phyloP scores from a whole-genome alignment of 2,329 filamentous ascomycete genomes.

The Gnomoniopsis sp. region DNA sequence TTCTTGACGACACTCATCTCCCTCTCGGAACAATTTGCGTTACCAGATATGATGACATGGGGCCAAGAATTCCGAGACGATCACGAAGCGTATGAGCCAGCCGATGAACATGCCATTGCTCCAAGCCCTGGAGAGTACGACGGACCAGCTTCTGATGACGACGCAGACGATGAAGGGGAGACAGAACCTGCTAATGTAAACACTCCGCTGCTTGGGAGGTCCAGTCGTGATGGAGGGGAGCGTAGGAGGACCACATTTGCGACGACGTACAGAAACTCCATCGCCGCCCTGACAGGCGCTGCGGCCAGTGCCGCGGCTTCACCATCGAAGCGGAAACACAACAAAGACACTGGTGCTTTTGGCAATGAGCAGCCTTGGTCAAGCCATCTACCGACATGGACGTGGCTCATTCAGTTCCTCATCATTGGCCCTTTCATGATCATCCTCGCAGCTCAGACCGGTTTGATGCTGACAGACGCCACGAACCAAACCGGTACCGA shows the following conservation, averaged over 20 bases:
- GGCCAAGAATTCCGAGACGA: constrained; percentile 54
- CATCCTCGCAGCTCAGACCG: constrained; percentile 73
- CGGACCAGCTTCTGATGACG: constrained; percentile 27
- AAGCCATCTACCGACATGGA: constrained; percentile 71
- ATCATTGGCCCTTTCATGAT: constrained; percentile 74
- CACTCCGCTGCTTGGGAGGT: constrained; percentile 44
- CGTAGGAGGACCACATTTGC: constrained; percentile 47
- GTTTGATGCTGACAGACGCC: constrained; percentile 67
- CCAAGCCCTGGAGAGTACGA: constrained; percentile 35
- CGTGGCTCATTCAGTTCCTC: constrained; percentile 85
- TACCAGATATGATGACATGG: constrained; percentile 70
- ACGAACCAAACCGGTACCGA: constrained; percentile 81
- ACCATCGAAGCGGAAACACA: constrained; percentile 14
- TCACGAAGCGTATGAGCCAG: constrained; percentile 35
- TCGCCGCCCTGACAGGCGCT: constrained; percentile 29
- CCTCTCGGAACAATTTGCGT: constrained; percentile 74
- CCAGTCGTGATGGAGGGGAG: constrained; percentile 26
- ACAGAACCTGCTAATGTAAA: constrained; percentile 42
- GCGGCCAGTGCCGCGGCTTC: constrained; percentile 8
- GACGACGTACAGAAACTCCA: constrained; percentile 51
- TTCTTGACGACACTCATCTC: constrained; percentile 73
- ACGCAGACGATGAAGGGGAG: constrained; percentile 30
- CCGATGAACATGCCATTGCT: constrained; percentile 37
- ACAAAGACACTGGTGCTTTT: constrained; percentile 42
- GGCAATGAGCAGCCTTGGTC: constrained; percentile 85